Base-by-base conservation (phyloP, 1,284 basidiomycete genomes). In the Mycena sp. region DNA sequence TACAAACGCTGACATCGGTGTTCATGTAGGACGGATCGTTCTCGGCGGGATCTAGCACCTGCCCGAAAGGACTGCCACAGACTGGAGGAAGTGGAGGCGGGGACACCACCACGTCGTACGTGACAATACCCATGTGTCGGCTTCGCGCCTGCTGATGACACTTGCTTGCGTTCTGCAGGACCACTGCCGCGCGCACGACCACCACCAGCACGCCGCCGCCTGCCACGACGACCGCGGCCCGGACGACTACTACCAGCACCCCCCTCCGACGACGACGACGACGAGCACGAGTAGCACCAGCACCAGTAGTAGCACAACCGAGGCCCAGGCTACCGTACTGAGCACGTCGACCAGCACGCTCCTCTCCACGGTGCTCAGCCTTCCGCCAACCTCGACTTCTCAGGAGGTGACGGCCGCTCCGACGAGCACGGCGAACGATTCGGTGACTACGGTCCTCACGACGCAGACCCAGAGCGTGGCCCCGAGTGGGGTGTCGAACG, bases 1-100 rank as follows among this genome's bases (percentile, higher is more conserved):
- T 32, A 5, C 52, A 29, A 14, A 30, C 23, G 5, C 21, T 26
- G 7, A 35, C 29, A 56, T 46, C 45, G 21, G 7, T 32, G 4
- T 46, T 12, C 1, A 35, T 26, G 28, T 14, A 60, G 58, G 45
- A 60, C 25, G 58, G 58, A 14, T 60, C 58, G 30, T 60, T 60
- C 45, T 60, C 58, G 1, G 45, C 50, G 11, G 58, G 58, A 4
- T 25, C 30, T 6, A 60, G 58, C 37, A 53, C 49, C 4, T 60
- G 58, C 21, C 49, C 58, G 2, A 9, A 19, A 23, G 58, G 58
- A 19, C 7, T 53, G 19, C 50, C 58, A 23, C 58, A 60, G 35
- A 35, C 32, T 35, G 32, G 32, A 35, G 32, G 32, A 7, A 14
- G 14, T 14, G 32, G 32, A 35, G 32, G 32, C 32, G 32, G 32